Evolutionary conservation across 768 basidiomycete genomes (phyloP).

Genomic region (Calocybe indica): DNA sequence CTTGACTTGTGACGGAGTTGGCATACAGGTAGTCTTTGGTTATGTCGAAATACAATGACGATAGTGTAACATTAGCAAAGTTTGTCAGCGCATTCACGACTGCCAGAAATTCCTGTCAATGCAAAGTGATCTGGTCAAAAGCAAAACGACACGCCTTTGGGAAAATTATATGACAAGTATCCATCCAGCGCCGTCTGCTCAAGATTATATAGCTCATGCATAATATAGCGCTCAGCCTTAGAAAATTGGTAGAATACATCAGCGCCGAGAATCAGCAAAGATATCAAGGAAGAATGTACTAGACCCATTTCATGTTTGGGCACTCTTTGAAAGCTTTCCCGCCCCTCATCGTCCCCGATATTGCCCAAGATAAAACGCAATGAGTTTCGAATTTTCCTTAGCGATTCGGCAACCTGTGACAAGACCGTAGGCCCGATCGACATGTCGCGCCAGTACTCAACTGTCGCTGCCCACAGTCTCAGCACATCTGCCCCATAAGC

Average conservation of each 20-base stretch:
- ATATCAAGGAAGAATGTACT: constrained; percentile 33
- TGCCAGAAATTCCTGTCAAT: constrained; percentile 19
- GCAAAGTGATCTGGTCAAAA: constrained; percentile 2
- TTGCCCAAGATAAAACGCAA: constrained; percentile 85
- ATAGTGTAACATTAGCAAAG: constrained; percentile 81
- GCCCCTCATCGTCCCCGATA: constrained; percentile 35
- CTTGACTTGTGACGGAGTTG: constrained; percentile 37
- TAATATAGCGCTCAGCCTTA: constrained; percentile 80
- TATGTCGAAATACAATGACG: constrained; percentile 88
- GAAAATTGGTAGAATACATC: neutral
- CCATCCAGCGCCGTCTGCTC: constrained; percentile 62
- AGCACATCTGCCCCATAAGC: constrained; percentile 84
- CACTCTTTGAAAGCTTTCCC: constrained; percentile 28
- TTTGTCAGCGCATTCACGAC: constrained; percentile 67
- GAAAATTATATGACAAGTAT: constrained; percentile 75
- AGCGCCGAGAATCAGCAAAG: neutral
- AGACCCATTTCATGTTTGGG: constrained; percentile 49
- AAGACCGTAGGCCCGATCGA: constrained; percentile 77
- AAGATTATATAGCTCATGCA: constrained; percentile 75
- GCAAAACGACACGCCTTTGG: constrained; percentile 51
- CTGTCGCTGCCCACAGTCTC: constrained; percentile 86
- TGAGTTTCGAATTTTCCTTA: constrained; percentile 84
- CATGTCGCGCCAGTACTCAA: constrained; percentile 87
- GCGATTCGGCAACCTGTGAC: constrained; percentile 63
- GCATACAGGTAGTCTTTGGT: constrained; percentile 90